phyloP scores from a whole-genome alignment of 208 protist genomes.

The Acanthamoeba rhysodes region DNA sequence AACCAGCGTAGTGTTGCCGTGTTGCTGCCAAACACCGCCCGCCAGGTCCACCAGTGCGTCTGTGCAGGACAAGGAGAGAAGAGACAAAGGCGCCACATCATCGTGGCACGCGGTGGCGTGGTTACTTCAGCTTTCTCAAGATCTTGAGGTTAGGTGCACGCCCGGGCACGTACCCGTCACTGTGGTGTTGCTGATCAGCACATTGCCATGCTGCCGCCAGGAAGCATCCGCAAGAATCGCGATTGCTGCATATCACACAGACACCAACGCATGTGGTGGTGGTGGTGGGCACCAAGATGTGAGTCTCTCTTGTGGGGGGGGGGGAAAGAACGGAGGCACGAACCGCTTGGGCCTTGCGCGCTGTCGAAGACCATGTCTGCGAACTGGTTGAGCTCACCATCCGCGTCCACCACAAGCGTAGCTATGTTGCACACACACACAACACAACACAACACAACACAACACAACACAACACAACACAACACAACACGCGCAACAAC shows the following conservation, averaged over 20 bases:
- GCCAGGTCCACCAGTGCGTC: neutral
- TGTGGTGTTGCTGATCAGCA: neutral
- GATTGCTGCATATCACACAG: neutral
- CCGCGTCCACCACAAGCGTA: neutral
- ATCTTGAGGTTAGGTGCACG: too few relatives aligned
- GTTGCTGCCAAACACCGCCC: neutral
- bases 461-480: too few relatives aligned
- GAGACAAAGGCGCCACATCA: neutral
- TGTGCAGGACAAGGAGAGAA: neutral
- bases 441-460: too few relatives aligned
- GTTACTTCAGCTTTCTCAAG: too few relatives aligned
- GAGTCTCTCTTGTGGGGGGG: too few relatives aligned
- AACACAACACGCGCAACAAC: too few relatives aligned
- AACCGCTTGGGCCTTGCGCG: neutral
- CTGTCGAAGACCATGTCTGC: neutral
- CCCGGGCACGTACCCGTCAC: too few relatives aligned
- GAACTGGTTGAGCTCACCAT: neutral
- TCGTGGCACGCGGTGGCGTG: too few relatives aligned
- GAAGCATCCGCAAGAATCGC: neutral
- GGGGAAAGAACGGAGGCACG: too few relatives aligned
- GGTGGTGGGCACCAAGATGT: too few relatives aligned
- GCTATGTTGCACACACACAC: neutral
- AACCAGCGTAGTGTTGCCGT: neutral
- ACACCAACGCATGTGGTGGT: too few relatives aligned
- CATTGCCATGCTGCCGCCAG: neutral